phyloP scores from a whole-genome alignment of 2,329 filamentous ascomycete species.

The Aspergillus tubingensis region DNA sequence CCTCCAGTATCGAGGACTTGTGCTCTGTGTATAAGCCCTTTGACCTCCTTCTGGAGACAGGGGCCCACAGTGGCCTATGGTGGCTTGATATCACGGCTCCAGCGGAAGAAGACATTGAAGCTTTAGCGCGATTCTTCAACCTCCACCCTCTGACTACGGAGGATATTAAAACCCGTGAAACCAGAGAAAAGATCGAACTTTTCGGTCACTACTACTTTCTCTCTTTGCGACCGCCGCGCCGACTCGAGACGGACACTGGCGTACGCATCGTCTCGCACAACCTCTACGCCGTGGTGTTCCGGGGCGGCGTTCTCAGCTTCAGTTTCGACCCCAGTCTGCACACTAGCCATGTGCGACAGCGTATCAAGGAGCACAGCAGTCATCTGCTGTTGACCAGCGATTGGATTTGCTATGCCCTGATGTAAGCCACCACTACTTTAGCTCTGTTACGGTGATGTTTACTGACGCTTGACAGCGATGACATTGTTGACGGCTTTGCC shows the following conservation, averaged over 20 bases:
- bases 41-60: slow-evolving; percentile 55
- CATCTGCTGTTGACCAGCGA: slow-evolving; percentile 89
- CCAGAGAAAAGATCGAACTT: slow-evolving; percentile 95
- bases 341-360: slow-evolving; percentile 80
- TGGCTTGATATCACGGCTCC: slow-evolving; percentile 92
- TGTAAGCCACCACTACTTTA: slow-evolving; percentile 57
- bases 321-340: slow-evolving; percentile 82
- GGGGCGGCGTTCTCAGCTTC: slow-evolving; percentile 88
- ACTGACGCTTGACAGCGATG: slow-evolving; percentile 61
- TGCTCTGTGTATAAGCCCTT: slow-evolving; percentile 82
- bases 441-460: too few species aligned
- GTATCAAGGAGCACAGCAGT: slow-evolving; percentile 85
- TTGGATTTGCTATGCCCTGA: slow-evolving; percentile 96
- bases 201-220: slow-evolving; percentile 96
- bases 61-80: slow-evolving; percentile 75
- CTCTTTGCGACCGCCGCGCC: slow-evolving; percentile 85
- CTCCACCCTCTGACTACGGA: slow-evolving; percentile 92
- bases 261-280: slow-evolving; percentile 87
- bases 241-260: slow-evolving; percentile 70
- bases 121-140: slow-evolving; percentile 87
- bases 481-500: slow-evolving; percentile 92
- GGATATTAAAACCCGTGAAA: slow-evolving; percentile 88
- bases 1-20: slow-evolving; percentile 77
- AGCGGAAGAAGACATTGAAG: slow-evolving; percentile 81
- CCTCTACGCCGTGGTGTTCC: slow-evolving; percentile 91